Evolutionary conservation across 1,139 yeast genomes (phyloP).

Genomic region (Magnusiomyces paraingens): DNA sequence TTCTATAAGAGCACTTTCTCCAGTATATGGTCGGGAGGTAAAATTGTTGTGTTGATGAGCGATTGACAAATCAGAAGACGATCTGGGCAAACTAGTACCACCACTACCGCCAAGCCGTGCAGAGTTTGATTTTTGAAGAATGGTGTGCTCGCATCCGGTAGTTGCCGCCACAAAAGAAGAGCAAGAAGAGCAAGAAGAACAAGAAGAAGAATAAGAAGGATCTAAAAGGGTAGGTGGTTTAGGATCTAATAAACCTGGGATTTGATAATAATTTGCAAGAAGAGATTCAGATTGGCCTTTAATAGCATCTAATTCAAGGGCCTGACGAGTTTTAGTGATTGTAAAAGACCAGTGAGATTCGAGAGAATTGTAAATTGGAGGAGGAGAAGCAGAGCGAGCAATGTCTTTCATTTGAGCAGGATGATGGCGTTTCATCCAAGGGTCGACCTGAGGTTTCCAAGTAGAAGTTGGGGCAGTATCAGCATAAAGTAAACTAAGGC

Average conservation of each 20-base stretch:
- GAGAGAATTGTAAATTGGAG: slow-evolving; percentile 13
- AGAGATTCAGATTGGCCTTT: slow-evolving; percentile 1
- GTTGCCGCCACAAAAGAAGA: not conserved
- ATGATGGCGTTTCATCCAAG: slow-evolving; percentile 30
- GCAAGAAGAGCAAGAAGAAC: not conserved
- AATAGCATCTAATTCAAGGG: slow-evolving; percentile 10
- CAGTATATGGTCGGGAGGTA: not conserved
- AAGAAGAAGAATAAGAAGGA: no score
- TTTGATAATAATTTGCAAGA: slow-evolving; percentile 4
- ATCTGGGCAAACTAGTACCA: not conserved
- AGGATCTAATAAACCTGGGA: not conserved
- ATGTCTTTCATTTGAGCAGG: slow-evolving; percentile 17
- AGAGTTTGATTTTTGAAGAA: not conserved
- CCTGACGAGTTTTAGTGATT: slow-evolving; percentile 10
- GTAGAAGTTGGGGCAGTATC: slow-evolving; percentile 36
- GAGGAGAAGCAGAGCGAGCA: slow-evolving; percentile 15
- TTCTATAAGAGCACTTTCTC: not conserved
- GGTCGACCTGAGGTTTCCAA: slow-evolving; percentile 36
- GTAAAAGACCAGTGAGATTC: slow-evolving; percentile 13
- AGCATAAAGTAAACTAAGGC: slow-evolving; percentile 32
- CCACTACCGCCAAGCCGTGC: not conserved
- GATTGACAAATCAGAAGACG: not conserved
- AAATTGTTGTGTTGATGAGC: not conserved
- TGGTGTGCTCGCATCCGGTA: not conserved
- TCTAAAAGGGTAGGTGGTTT: no score